Percentiles rank a stretch among this genome's conserved stretches.
phyloP scores from a whole-genome alignment of 768 basidiomycete species.

The Mrakia hoshinonis region DNA sequence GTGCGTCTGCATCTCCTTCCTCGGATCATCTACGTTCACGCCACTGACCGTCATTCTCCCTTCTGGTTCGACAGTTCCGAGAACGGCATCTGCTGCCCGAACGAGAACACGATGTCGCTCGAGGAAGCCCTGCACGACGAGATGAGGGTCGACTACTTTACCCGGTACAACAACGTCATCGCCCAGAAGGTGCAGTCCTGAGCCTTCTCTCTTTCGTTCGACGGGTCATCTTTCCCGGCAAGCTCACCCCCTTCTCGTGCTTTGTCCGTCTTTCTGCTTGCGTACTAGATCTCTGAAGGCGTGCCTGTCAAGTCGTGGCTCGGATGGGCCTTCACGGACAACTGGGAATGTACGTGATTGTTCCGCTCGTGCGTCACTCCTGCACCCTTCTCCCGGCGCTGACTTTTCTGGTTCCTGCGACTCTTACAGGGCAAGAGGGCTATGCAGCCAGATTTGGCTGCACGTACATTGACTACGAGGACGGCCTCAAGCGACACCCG shows the following conservation, averaged over 20 bases:
- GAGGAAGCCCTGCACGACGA: slow-evolving; percentile 36
- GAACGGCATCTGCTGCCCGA: slow-evolving; percentile 34
- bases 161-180: slow-evolving; percentile 29
- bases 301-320: background rate
- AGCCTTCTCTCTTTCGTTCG: no score
- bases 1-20: slow-evolving; percentile 31
- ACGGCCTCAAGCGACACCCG: slow-evolving; percentile 53
- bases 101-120: slow-evolving; percentile 31
- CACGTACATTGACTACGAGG: slow-evolving; percentile 62
- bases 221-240: no score
- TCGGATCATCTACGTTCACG: background rate
- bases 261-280: background rate
- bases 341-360: background rate
- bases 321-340: slow-evolving; percentile 5
- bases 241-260: no score
- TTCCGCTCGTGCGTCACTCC: no score
- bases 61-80: slow-evolving; percentile 24
- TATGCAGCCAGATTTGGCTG: slow-evolving; percentile 61
- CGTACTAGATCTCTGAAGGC: background rate
- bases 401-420: background rate
- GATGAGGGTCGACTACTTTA: slow-evolving; percentile 34
- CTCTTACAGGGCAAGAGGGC: slow-evolving; percentile 46
- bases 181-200: background rate
- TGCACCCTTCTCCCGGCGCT: background rate
- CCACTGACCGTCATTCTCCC: no score